phyloP scores from a whole-genome alignment of 2,329 filamentous ascomycete genomes.

The Plectosphaerella plurivora region DNA sequence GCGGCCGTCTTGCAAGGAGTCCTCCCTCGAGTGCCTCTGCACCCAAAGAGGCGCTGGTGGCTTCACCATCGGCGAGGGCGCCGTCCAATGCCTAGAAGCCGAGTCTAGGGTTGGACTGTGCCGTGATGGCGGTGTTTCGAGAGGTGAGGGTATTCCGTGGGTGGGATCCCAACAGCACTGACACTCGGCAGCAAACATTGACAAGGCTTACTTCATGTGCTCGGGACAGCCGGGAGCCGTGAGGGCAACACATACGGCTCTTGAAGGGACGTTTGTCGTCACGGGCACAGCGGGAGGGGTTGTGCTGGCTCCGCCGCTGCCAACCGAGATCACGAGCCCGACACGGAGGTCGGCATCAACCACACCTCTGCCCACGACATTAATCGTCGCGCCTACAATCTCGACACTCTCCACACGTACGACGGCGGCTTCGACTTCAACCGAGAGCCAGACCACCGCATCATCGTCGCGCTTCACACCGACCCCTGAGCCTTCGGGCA shows the following conservation, averaged over 20 bases:
- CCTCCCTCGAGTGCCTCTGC: constrained; percentile 61
- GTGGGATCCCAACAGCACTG: neutral
- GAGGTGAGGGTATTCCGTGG: constrained; percentile 24
- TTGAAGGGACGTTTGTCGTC: constrained; percentile 52
- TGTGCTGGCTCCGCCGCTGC: constrained; percentile 17
- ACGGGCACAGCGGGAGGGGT: constrained; percentile 26
- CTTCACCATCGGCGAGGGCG: constrained; percentile 69
- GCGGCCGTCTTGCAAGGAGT: constrained; percentile 39
- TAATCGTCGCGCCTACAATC: constrained; percentile 5
- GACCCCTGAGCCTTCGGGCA: constrained; percentile 3
- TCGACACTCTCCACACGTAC: neutral
- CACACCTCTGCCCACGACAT: constrained; percentile 3
- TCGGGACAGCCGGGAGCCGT: constrained; percentile 41
- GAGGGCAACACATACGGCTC: constrained; percentile 51
- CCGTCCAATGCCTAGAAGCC: constrained; percentile 61
- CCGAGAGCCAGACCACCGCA: neutral
- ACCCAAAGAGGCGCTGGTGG: constrained; percentile 52
- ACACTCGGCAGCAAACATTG: constrained; percentile 29
- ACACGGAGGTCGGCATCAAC: constrained; percentile 11
- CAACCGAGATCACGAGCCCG: constrained; percentile 1
- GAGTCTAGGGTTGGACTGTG: constrained; percentile 48
- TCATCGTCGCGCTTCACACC: neutral
- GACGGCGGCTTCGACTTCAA: neutral
- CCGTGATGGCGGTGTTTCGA: constrained; percentile 31
- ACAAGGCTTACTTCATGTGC: constrained; percentile 57